These are phyloP conservation scores for Eimeria acervulina DNA, from an alignment of 169 alveolate species.

Conservation along the genomic window DNA sequence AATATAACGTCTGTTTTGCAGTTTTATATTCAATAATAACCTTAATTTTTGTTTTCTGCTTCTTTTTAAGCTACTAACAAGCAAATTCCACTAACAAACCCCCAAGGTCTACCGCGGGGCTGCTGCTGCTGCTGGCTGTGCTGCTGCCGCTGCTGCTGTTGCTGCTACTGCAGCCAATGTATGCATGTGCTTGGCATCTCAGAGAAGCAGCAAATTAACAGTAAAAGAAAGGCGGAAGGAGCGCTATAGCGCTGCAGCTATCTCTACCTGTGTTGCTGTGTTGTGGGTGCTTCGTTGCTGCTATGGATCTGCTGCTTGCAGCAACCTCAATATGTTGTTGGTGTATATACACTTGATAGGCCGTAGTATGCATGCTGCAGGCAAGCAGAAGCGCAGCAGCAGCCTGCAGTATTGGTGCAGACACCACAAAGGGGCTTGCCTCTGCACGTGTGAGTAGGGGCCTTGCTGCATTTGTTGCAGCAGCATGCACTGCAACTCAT, in stretches of 20 bases:
- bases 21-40: background rate
- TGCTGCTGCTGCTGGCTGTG: slow-evolving; percentile 15
- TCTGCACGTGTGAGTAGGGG: no score
- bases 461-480: no score
- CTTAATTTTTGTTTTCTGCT: background rate
- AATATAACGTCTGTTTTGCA: background rate
- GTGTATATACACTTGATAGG: no score
- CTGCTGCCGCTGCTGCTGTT: slow-evolving; percentile 28
- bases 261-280: background rate
- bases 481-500: no score
- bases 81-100: background rate
- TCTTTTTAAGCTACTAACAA: background rate
- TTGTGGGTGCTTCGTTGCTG: no score
- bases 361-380: no score
- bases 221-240: background rate
- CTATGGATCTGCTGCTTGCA: no score
- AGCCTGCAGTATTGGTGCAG: no score
- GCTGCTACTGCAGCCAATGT: background rate
- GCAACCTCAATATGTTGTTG: no score
- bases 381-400: no score
- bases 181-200: background rate
- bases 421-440: no score
- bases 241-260: background rate
- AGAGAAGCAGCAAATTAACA: background rate
- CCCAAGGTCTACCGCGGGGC: slow-evolving; percentile 7